Evolutionary conservation across 371 early-diverging fungal species (phyloP), one percentile per base, ranked within the genome.

Genomic region (Mortierella sp.): DNA sequence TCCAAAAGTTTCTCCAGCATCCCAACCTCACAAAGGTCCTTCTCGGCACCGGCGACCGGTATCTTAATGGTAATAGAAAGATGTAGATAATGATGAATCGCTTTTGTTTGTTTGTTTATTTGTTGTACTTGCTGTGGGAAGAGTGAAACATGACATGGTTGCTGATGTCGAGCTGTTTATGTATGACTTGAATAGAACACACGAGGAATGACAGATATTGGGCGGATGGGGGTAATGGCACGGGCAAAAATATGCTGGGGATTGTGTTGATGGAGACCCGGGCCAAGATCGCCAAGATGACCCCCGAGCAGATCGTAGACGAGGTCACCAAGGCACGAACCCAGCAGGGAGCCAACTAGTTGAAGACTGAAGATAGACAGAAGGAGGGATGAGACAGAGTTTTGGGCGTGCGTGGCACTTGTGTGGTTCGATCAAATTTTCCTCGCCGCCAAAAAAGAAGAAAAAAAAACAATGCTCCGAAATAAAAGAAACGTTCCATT

Each of bases 171-270:
- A 2, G 5, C 22, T 43, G 48, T 39, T 50, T 24, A 6, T 11
- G 6, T 22, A 13, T 31, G n/a, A 50, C n/a, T 6, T 29, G 29
- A 47, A 50, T 77, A 64, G 89, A 89, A 55, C 88, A 87, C 34
- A 89, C 89, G 0, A 67, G 48, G 39, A 89, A 85, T 31, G 90
- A 89, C 64, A n/a, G 71, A 2, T 89, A 89, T 70, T 89, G 89
- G 89, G 89, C 82, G 16, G 89, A 89, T 79, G 89, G 88, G 37
- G 89, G 89, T 2, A 73, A 89, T 65, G 86, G 87, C 45, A 85
- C 63, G 41, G 87, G 88, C 66, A 79, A 81, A 76, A 88, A 88
- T 67, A 88, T 79, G 85, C 66, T 88, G 26, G 88, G 88, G 2
- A 64, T 79, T 10, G 66, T 86, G 29, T 45, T 88, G 64, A 82